Percentiles rank a stretch among this genome's conserved stretches.
These are phyloP conservation scores for Cyberlindnera euphorbiae DNA, from an alignment of 805 yeast genomes.

Conservation along the genomic window DNA sequence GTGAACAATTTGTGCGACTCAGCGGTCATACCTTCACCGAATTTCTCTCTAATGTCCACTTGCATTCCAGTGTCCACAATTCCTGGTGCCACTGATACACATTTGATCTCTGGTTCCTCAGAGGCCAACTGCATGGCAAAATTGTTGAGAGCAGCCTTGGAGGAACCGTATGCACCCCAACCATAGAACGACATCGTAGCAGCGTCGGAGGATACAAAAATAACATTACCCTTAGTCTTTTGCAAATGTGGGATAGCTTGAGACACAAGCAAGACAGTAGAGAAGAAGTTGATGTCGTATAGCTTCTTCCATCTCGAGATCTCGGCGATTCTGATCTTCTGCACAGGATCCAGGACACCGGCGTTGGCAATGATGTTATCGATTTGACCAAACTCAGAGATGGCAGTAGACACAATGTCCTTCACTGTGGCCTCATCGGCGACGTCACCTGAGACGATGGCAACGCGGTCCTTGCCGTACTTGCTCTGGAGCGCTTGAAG, in stretches of 20 bases:
- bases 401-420: too few relatives aligned
- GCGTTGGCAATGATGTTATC: constrained; percentile 74
- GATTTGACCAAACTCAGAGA: constrained; percentile 54
- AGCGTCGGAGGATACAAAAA: constrained; percentile 92
- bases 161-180: constrained; percentile 90
- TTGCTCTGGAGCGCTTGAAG: too few relatives aligned
- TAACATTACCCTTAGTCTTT: constrained; percentile 51
- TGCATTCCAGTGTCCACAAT: constrained; percentile 94
- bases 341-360: constrained; percentile 79
- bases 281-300: constrained; percentile 75
- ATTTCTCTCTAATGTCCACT: constrained; percentile 61
- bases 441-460: too few relatives aligned
- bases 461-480: too few relatives aligned
- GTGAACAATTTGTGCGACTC: constrained; percentile 57
- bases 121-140: constrained; percentile 61
- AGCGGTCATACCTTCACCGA: constrained; percentile 54
- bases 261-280: constrained; percentile 57
- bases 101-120: constrained; percentile 58
- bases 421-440: too few relatives aligned
- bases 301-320: constrained; percentile 54
- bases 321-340: constrained; percentile 44
- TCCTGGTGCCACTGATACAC: constrained; percentile 87
- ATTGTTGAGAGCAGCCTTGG: constrained; percentile 89
- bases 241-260: constrained; percentile 54
- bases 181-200: constrained; percentile 56